Evolutionary conservation across 2,329 filamentous ascomycete genomes (phyloP).

Genomic region (Fusarium drepaniforme): DNA sequence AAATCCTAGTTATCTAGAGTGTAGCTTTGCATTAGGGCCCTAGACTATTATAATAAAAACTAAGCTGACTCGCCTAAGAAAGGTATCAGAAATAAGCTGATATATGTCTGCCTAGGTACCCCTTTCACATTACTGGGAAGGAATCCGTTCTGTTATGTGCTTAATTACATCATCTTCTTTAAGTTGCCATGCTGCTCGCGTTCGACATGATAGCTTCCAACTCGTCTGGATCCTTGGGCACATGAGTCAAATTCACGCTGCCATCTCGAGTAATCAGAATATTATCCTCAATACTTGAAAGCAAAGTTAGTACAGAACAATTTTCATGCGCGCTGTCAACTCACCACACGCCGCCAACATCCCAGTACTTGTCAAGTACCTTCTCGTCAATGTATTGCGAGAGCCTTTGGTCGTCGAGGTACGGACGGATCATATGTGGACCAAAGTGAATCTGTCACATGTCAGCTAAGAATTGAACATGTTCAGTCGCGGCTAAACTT

Average conservation of each 20-base stretch:
- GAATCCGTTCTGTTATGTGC: too few species aligned
- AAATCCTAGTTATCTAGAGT: too few species aligned
- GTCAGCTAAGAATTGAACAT: background rate
- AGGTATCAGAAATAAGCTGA: too few species aligned
- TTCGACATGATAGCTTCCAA: background rate
- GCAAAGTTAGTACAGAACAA: background rate
- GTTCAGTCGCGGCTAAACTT: background rate
- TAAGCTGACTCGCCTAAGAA: too few species aligned
- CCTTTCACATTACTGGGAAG: too few species aligned
- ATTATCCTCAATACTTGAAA: background rate
- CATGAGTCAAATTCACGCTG: background rate
- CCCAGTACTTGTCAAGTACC: background rate
- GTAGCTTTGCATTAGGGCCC: too few species aligned
- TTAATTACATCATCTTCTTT: background rate
- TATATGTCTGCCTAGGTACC: too few species aligned
- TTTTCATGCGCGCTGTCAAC: background rate
- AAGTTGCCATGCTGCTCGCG: background rate
- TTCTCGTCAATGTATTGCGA: background rate
- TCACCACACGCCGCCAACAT: background rate
- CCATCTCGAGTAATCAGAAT: background rate
- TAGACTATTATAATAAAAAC: background rate
- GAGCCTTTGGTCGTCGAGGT: background rate
- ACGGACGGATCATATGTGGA: background rate
- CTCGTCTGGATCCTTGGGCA: background rate
- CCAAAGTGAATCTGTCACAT: background rate